phyloP scores from a whole-genome alignment of 257 asterid genomes.

The Misopates orontium region DNA sequence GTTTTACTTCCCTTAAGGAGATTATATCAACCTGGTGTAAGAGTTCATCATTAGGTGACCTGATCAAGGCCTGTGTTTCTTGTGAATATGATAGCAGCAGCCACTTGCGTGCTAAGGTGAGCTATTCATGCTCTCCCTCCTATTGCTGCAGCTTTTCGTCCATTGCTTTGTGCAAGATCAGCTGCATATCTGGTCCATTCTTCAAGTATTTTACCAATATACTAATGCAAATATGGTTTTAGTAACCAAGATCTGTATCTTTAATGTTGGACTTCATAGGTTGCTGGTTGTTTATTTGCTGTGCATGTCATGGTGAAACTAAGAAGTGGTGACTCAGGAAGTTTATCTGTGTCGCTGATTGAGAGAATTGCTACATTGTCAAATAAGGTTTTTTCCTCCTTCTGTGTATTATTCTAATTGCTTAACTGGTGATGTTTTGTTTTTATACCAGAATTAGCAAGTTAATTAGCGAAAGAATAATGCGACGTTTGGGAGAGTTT shows the following conservation, averaged over 20 bases:
- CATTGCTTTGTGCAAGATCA: constrained; percentile 10
- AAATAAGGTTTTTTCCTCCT: constrained; percentile 55
- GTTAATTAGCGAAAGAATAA: constrained; percentile 4
- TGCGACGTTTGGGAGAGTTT: not conserved
- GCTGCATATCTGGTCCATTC: not conserved
- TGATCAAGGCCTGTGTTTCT: constrained; percentile 70
- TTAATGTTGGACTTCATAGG: constrained; percentile 46
- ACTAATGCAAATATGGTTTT: constrained; percentile 4
- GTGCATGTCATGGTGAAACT: constrained; percentile 72
- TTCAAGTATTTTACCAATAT: constrained; percentile 1
- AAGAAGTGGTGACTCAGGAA: constrained; percentile 61
- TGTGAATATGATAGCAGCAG: constrained; percentile 50
- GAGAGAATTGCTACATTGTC: constrained; percentile 55
- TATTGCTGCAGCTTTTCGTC: constrained; percentile 18
- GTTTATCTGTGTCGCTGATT: constrained; percentile 66
- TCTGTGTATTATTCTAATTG: constrained; percentile 12
- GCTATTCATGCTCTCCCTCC: constrained; percentile 25
- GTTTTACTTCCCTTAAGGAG: constrained; percentile 46
- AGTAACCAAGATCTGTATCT: constrained; percentile 7
- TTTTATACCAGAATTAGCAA: constrained; percentile 13
- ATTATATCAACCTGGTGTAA: constrained; percentile 61
- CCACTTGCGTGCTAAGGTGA: constrained; percentile 66
- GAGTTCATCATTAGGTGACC: constrained; percentile 52
- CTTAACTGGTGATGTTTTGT: constrained; percentile 9
- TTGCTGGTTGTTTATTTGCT: constrained; percentile 64